Base-by-base conservation (phyloP, 1,284 basidiomycete genomes). In the Phylloboletellus chloephorus region DNA sequence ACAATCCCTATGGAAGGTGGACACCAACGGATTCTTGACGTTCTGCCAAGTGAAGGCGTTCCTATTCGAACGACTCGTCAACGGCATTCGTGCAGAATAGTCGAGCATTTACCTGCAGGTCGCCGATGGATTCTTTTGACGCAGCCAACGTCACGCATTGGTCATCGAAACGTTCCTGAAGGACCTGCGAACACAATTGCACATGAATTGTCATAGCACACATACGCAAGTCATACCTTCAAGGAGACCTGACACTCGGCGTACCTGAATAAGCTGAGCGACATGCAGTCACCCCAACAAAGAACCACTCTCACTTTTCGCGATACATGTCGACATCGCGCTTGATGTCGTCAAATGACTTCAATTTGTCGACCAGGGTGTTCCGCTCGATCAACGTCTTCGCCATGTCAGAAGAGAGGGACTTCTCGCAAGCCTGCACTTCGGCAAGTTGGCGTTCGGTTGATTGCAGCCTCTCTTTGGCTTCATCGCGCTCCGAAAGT, bases 111-210 rank as follows among this genome's bases (percentile, higher is more conserved):
- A 78, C 78, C 67, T 79, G 78, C 13, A 73, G 48, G 51, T 79
- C 76, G 1, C 68, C 73, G 20, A 68, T 61, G 13, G 72, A 65
- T 44, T 80, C 76, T 50, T 76, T 76, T 12, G 72, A 67, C 13
- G 77, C 54, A 25, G 68, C 64, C 32, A 78, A 53, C 6, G 72
- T 73, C 9, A 74, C 60, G 0, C 67, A 56, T 49, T 80, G 78
- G 12, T 78, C 71, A 12, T 79, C 77, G 41, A 74, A 74, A n/a
- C 76, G 68, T 42, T 81, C 77, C 53, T 79, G 76, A 7, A 81
- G 61, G 17, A 68, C 58, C 72, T 79, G 49, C 12, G 15, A 32
- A 17, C 5, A 13, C 22, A 9, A 6, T 49, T 23, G 19, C n/a
- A 39, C 42, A 16, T 29, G 35, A 40, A 15, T 16, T 20, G 2